phyloP scores from a whole-genome alignment of 139 green algal species.

The Chlorella sp. region DNA sequence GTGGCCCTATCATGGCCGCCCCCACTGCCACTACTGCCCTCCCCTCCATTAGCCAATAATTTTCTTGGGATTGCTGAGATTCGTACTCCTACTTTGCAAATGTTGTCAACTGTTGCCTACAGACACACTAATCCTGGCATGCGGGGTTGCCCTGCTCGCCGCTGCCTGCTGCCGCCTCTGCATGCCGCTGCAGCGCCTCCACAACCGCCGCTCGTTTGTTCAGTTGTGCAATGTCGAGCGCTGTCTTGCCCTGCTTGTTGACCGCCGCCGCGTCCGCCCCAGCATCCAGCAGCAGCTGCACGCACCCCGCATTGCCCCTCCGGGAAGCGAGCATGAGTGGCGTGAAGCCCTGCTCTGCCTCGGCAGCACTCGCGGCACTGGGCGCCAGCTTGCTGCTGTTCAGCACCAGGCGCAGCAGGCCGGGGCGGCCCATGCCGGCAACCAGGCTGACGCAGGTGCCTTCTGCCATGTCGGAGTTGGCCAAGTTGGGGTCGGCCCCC shows the following conservation, averaged over 20 bases:
- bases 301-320: neutral
- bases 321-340: neutral
- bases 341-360: neutral
- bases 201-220: slow-evolving; percentile 90
- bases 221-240: slow-evolving; percentile 93
- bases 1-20: too few relatives aligned
- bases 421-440: neutral
- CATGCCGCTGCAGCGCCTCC: slow-evolving; percentile 53
- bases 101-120: too few relatives aligned
- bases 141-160: neutral
- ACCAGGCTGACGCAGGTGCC: neutral
- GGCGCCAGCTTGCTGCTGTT: neutral
- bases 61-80: too few relatives aligned
- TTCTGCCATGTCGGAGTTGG: slow-evolving; percentile 11
- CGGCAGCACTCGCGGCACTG: neutral
- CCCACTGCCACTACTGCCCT: too few relatives aligned
- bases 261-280: slow-evolving; percentile 62
- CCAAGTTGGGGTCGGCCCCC: neutral
- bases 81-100: too few relatives aligned
- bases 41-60: too few relatives aligned
- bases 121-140: too few relatives aligned
- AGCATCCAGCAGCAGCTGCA: slow-evolving; percentile 7
- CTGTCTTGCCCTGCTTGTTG: slow-evolving; percentile 92
- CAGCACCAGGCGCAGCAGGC: slow-evolving; percentile 10
- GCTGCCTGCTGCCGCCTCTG: neutral